These are phyloP conservation scores for Pyracantha coccinea DNA, from an alignment of 331 rosid genomes.

Conservation along the genomic window DNA sequence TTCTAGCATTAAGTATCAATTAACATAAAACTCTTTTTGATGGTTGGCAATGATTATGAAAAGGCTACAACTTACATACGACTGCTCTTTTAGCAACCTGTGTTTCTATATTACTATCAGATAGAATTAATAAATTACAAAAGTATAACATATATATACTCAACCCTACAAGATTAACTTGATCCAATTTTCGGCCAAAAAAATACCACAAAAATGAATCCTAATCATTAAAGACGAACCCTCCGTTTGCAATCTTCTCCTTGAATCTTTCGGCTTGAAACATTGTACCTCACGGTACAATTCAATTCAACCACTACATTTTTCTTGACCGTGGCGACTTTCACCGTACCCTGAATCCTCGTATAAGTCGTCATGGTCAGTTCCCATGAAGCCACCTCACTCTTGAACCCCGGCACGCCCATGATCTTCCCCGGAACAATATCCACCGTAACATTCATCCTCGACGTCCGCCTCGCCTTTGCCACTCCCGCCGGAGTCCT, in stretches of 20 bases:
- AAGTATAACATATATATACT: neutral
- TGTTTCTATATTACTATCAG: neutral
- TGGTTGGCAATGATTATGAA: neutral
- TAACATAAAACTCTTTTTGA: neutral
- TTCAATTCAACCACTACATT: constrained; percentile 17
- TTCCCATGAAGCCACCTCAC: neutral
- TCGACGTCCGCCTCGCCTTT: constrained; percentile 21
- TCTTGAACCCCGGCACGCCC: neutral
- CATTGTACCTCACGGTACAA: constrained; percentile 21
- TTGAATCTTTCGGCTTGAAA: neutral
- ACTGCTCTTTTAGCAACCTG: neutral
- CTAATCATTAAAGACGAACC: constrained; percentile 5
- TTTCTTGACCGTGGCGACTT: constrained; percentile 20
- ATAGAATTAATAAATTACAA: too few species aligned
- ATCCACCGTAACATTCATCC: constrained; percentile 27
- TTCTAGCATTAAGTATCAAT: too few species aligned
- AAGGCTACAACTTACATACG: neutral
- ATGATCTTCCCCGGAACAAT: neutral
- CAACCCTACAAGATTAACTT: neutral
- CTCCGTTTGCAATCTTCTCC: neutral
- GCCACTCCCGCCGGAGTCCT: constrained; percentile 25
- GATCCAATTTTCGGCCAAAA: neutral
- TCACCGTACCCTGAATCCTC: constrained; percentile 22
- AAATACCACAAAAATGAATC: neutral
- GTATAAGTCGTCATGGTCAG: constrained; percentile 24